Evolutionary conservation across 176 grass and related monocot genomes (phyloP), one percentile per base, ranked within the genome.

Genomic region (Rhynchospora breviuscula): DNA sequence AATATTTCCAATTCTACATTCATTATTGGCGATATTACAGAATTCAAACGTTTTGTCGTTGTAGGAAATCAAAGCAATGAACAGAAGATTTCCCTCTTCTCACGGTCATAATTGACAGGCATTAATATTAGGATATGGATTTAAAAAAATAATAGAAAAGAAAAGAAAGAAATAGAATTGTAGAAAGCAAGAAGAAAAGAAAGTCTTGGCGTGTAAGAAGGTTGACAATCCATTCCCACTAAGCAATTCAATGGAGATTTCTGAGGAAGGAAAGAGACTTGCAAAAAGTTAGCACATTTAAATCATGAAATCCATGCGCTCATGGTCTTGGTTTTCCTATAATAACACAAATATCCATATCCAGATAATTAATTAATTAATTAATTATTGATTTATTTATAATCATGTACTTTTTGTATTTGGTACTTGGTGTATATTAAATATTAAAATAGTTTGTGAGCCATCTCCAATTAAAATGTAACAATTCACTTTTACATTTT

Each of bases 181-280:
- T 3, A 6, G 31, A 31, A 33, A 10, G 31, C 5, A 13, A 1
- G 8, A 17, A 40, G 15, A 14, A 52, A 74, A 51, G 70, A 62
- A 48, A 82, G 79, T 49, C 59, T 66, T 81, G 79, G 59, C 79
- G 79, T 81, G 79, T 47, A 81, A 81, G 60, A 81, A 21, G 79
- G 18, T 49, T 51, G 43, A 65, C n/a, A 63, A 81, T 66, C 18
- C 60, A 45, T 14, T 26, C 11, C 79, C 58, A 82, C 79, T 66
- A 51, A 67, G 80, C 12, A 82, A 67, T 82, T 82, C 9, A 82
- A 53, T 67, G 80, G 63, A 63, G 59, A 48, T 81, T 19, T 75
- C 70, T 26, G 1, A 75, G 3, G 2, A 75, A 52, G 19, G 70
- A 75, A 22, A 51, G 45, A 74, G 70, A 74, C 70, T 13, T 23